Evolutionary conservation across 371 early-diverging fungal genomes (phyloP).

Genomic region (Mortierella polycephala): DNA sequence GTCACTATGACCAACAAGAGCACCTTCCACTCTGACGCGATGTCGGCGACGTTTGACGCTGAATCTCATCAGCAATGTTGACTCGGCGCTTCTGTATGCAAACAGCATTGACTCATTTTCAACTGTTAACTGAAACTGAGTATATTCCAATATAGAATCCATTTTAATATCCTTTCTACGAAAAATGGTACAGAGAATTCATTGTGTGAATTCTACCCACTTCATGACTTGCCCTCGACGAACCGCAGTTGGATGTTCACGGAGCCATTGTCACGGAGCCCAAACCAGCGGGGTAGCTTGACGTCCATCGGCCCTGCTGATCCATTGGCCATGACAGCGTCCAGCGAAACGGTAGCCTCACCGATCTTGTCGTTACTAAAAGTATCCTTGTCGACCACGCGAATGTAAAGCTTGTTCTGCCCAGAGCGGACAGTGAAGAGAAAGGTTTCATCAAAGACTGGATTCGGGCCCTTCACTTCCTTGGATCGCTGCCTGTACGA

Average conservation of each 20-base stretch:
- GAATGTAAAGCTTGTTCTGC: slow-evolving; percentile 55
- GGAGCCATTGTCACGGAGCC: slow-evolving; percentile 16
- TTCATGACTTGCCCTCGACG: slow-evolving; percentile 12
- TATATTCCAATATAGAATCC: no score
- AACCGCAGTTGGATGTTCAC: slow-evolving; percentile 31
- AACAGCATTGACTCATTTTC: no score
- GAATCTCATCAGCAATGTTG: no score
- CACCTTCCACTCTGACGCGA: no score
- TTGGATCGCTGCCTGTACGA: slow-evolving; percentile 37
- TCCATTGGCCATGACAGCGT: slow-evolving; percentile 29
- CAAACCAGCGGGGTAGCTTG: slow-evolving; percentile 34
- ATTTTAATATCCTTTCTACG: no score
- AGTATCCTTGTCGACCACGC: slow-evolving; percentile 57
- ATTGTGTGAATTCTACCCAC: no score
- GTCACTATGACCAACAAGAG: no score
- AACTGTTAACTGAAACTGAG: no score
- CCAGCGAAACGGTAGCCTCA: slow-evolving; percentile 52
- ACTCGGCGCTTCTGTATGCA: no score
- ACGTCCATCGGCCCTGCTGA: slow-evolving; percentile 45
- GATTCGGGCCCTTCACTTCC: slow-evolving; percentile 26
- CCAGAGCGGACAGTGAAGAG: slow-evolving; percentile 37
- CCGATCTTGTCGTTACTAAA: slow-evolving; percentile 59
- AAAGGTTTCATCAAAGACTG: slow-evolving; percentile 23
- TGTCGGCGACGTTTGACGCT: no score
- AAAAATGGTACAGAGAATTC: no score